A percentile compares a stretch with the other conserved stretches of the same genome.
Conservation (phyloP, 2,329 filamentous ascomycete genomes). For the Helminthosporium solani region DNA sequence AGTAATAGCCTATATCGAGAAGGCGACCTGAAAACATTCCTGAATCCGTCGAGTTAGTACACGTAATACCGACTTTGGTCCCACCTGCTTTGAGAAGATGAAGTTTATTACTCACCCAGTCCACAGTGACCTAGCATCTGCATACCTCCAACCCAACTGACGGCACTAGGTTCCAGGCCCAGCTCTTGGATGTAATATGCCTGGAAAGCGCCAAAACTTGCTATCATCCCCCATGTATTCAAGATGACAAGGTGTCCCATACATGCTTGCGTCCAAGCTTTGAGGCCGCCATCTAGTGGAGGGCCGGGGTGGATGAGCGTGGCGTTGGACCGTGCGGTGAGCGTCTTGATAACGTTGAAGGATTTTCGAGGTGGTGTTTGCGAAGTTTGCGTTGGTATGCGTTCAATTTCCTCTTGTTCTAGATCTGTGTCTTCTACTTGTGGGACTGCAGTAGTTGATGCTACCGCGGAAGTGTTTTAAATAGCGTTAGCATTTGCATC, state of each 20-base stretch:
- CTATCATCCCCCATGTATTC: slow-evolving; percentile 10
- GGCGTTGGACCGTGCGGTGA: slow-evolving; percentile 37
- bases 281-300: slow-evolving; percentile 40
- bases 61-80: too few relatives aligned
- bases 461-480: neutral
- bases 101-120: slow-evolving; percentile 1
- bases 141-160: slow-evolving; percentile 52
- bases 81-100: neutral
- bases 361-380: slow-evolving; percentile 11
- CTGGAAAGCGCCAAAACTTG: slow-evolving; percentile 26
- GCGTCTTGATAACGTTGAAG: slow-evolving; percentile 21
- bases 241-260: slow-evolving; percentile 38
- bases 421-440: neutral
- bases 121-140: slow-evolving; percentile 50
- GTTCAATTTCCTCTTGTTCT: slow-evolving; percentile 14
- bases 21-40: slow-evolving; percentile 54
- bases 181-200: slow-evolving; percentile 23
- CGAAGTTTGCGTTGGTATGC: slow-evolving; percentile 18
- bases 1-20: slow-evolving; percentile 55
- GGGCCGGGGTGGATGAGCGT: slow-evolving; percentile 38
- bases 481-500: neutral
- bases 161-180: slow-evolving; percentile 37
- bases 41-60: slow-evolving; percentile 30
- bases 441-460: neutral
- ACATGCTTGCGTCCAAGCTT: slow-evolving; percentile 41